phyloP scores from a whole-genome alignment of 1,284 basidiomycete genomes.

The Veloboletus limbatus region DNA sequence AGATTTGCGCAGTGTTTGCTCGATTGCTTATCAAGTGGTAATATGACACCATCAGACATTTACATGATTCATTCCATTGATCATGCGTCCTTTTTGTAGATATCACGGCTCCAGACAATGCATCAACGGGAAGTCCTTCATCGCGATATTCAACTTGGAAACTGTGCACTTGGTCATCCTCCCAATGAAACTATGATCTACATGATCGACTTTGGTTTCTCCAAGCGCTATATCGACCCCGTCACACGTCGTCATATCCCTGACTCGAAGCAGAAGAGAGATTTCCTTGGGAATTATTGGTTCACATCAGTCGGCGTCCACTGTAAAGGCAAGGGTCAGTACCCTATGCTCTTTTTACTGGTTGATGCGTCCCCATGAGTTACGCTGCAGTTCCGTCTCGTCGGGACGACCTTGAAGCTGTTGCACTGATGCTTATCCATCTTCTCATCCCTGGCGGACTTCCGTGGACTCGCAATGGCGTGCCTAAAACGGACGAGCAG shows the following conservation, averaged over 20 bases:
- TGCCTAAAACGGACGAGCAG: constrained; percentile 62
- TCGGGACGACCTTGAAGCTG: constrained; percentile 72
- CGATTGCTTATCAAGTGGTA: constrained; percentile 73
- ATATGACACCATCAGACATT: constrained; percentile 23
- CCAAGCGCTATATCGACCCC: constrained; percentile 69
- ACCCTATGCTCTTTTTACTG: constrained; percentile 12
- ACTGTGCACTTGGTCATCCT: constrained; percentile 59
- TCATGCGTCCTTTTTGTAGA: constrained; percentile 40
- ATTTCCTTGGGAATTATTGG: constrained; percentile 81
- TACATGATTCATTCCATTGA: constrained; percentile 12
- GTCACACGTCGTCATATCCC: constrained; percentile 61
- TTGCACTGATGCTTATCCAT: constrained; percentile 74
- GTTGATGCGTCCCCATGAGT: constrained; percentile 20
- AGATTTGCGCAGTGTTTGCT: constrained; percentile 68
- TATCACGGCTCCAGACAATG: constrained; percentile 67
- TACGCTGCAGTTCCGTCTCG: constrained; percentile 59
- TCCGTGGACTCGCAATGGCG: constrained; percentile 71
- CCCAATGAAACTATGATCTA: constrained; percentile 61
- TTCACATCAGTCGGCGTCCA: constrained; percentile 72
- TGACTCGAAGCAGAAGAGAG: constrained; percentile 60
- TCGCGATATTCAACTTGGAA: constrained; percentile 74
- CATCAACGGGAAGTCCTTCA: constrained; percentile 68
- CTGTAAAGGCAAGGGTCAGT: constrained; percentile 65
- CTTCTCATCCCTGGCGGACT: constrained; percentile 72
- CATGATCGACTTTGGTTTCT: constrained; percentile 83